Evolutionary conservation across 148 eudicot species (phyloP).

Genomic region (Oxyria digyna): DNA sequence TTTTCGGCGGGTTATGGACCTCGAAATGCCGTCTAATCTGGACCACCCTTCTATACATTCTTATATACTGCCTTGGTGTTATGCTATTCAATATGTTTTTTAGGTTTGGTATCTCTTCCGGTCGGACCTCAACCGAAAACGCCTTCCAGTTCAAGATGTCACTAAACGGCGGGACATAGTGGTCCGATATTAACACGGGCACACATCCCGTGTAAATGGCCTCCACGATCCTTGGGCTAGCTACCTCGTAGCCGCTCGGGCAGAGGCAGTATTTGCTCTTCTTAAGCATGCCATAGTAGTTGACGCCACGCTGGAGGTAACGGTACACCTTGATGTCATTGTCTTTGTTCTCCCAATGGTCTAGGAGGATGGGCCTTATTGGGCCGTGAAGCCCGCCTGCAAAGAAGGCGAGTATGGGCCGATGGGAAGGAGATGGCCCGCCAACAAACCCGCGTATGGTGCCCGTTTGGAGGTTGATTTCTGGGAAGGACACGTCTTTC

Average conservation of each 20-base stretch:
- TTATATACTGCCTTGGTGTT: slow-evolving; percentile 39
- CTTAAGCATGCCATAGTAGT: slow-evolving; percentile 50
- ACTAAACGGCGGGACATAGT: slow-evolving; percentile 59
- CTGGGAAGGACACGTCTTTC: slow-evolving; percentile 71
- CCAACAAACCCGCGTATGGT: slow-evolving; percentile 34
- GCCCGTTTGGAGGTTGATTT: slow-evolving; percentile 51
- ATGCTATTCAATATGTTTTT: slow-evolving; percentile 44
- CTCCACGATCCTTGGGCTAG: slow-evolving; percentile 74
- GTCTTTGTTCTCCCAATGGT: slow-evolving; percentile 71
- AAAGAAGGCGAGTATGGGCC: slow-evolving; percentile 49
- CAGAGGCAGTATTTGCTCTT: slow-evolving; percentile 64
- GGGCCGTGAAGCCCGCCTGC: slow-evolving; percentile 80
- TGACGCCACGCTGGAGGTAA: slow-evolving; percentile 49
- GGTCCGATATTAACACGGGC: slow-evolving; percentile 55
- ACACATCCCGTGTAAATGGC: slow-evolving; percentile 77
- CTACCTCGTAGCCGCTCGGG: slow-evolving; percentile 84
- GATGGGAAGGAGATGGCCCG: slow-evolving; percentile 62
- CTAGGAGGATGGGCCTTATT: slow-evolving; percentile 50
- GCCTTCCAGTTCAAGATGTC: slow-evolving; percentile 72
- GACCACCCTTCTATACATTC: slow-evolving; percentile 47
- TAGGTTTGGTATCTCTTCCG: slow-evolving; percentile 49
- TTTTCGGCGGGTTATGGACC: slow-evolving; percentile 47
- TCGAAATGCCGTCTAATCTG: slow-evolving; percentile 56
- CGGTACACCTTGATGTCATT: slow-evolving; percentile 47
- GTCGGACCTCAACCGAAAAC: slow-evolving; percentile 43